A percentile compares a stretch with the other conserved stretches of the same genome.
Conservation (phyloP, 2,329 filamentous ascomycete genomes). For the Colletotrichum musae region DNA sequence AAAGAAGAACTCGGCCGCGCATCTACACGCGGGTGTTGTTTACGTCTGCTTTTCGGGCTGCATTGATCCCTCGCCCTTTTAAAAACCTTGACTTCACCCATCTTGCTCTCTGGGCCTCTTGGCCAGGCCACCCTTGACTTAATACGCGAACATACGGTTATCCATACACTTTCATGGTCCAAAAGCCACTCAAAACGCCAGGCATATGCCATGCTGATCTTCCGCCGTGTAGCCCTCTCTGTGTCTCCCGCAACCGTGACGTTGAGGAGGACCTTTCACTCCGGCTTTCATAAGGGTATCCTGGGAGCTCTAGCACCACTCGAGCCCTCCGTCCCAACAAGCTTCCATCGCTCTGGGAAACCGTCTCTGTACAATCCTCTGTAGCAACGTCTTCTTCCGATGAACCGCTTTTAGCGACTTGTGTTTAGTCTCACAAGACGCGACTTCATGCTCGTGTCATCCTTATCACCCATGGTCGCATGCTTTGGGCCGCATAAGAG, state of each 20-base stretch:
- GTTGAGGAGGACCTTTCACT: background rate
- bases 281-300: slow-evolving; percentile 10
- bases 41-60: background rate
- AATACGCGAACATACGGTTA: slow-evolving; percentile 19
- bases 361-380: background rate
- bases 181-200: slow-evolving; percentile 24
- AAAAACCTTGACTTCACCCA: background rate
- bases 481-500: slow-evolving; percentile 1
- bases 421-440: too few species aligned
- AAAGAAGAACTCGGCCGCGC: too few species aligned
- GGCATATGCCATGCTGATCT: slow-evolving; percentile 18
- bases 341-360: background rate
- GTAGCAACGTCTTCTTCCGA: too few species aligned
- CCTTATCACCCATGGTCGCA: slow-evolving; percentile 9
- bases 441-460: background rate
- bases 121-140: slow-evolving; percentile 3
- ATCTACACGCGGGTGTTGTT: background rate
- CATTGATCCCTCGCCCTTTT: background rate
- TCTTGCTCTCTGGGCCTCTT: slow-evolving; percentile 8
- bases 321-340: background rate
- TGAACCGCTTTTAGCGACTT: too few species aligned
- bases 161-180: slow-evolving; percentile 21
- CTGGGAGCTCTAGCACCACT: background rate
- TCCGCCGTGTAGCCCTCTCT: background rate
- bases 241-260: background rate